Evolutionary conservation across 768 basidiomycete genomes (phyloP).

Genomic region (Naganishia vishniacii): DNA sequence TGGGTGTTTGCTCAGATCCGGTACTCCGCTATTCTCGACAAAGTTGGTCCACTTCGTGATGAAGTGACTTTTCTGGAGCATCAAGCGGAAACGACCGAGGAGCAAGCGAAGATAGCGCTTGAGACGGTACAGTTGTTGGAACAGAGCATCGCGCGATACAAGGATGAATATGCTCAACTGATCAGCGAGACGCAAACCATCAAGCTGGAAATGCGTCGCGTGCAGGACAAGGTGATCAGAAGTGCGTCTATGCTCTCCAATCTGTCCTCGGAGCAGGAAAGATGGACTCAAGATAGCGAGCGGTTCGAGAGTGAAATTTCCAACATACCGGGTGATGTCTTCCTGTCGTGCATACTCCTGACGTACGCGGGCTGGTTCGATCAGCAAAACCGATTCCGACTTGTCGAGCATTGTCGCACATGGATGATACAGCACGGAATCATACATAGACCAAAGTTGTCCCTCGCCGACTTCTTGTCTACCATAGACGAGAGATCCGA

Average conservation of each 20-base stretch:
- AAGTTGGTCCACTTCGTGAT: constrained; percentile 89
- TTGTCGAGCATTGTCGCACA: constrained; percentile 62
- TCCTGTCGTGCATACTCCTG: constrained; percentile 90
- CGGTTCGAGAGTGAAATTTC: constrained; percentile 98
- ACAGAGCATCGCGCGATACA: constrained; percentile 83
- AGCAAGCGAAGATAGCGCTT: constrained; percentile 82
- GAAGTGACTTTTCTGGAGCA: constrained; percentile 88
- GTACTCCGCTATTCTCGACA: constrained; percentile 95
- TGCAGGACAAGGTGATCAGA: constrained; percentile 92
- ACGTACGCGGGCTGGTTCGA: constrained; percentile 98
- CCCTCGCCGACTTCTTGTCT: constrained; percentile 89
- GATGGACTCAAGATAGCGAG: constrained; percentile 91
- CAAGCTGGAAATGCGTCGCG: constrained; percentile 95
- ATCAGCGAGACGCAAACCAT: constrained; percentile 97
- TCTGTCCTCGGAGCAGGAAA: constrained; percentile 83
- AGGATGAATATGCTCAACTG: constrained; percentile 92
- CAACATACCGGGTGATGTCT: constrained; percentile 93
- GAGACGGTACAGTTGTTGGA: constrained; percentile 89
- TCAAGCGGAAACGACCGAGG: constrained; percentile 90
- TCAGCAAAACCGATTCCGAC: constrained; percentile 91
- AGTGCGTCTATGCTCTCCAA: constrained; percentile 92
- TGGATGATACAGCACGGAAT: constrained; percentile 58
- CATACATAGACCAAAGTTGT: constrained; percentile 85
- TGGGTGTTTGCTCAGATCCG: constrained; percentile 96
- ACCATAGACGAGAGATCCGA: constrained; percentile 90